Percentiles rank a stretch among this genome's conserved stretches.
Conservation (phyloP, 768 basidiomycete species). For the Phylloporus arenicola region DNA sequence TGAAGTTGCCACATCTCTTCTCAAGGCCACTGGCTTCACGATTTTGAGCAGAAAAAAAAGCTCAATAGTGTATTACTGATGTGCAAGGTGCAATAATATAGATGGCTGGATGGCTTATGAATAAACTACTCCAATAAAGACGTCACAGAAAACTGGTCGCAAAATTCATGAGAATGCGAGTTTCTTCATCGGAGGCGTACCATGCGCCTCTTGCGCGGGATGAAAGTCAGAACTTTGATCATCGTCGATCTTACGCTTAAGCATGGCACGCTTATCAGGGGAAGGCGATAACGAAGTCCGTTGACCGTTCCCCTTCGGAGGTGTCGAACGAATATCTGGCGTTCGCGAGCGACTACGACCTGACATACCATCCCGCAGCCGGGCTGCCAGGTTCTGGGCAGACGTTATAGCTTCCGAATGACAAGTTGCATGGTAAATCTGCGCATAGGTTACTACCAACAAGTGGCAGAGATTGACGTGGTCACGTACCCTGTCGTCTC, state of each 20-base stretch:
- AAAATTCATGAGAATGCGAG: constrained; percentile 40
- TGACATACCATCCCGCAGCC: constrained; percentile 54
- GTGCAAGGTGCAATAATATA: constrained; percentile 23
- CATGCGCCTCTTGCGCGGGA: constrained; percentile 34
- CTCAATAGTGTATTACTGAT: constrained; percentile 15
- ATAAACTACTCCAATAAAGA: constrained; percentile 34
- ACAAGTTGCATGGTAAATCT: constrained; percentile 96
- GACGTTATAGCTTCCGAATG: constrained; percentile 73
- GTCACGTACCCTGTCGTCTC: constrained; percentile 70
- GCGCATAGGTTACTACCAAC: constrained; percentile 5
- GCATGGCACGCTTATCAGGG: constrained; percentile 50
- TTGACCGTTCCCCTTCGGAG: constrained; percentile 31
- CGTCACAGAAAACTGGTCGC: constrained; percentile 9
- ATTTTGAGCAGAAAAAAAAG: neutral
- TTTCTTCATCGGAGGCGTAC: constrained; percentile 67
- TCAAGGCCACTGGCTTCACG: too few relatives aligned
- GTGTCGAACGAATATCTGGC: constrained; percentile 50
- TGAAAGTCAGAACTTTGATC: constrained; percentile 32
- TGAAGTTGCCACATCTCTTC: too few relatives aligned
- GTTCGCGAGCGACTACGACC: constrained; percentile 69
- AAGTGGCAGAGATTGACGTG: neutral
- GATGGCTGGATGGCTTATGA: constrained; percentile 18
- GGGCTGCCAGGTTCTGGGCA: constrained; percentile 59
- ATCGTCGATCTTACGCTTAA: constrained; percentile 73
- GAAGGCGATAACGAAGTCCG: constrained; percentile 44